Evolutionary conservation across 495 filamentous ascomycete genomes (phyloP).

Genomic region (Rusavskia elegans): DNA sequence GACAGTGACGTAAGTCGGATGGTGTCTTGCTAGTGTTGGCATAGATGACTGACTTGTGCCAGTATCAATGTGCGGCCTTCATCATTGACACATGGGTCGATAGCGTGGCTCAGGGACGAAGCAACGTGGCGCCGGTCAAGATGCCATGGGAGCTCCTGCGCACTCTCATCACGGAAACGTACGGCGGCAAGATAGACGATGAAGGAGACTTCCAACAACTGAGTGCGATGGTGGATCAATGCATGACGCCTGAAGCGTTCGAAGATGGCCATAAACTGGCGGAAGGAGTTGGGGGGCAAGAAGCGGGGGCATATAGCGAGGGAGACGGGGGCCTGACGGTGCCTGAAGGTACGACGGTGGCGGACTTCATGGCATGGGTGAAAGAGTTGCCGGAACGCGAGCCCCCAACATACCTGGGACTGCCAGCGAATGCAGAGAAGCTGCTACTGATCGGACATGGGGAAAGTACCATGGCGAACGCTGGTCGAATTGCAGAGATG

Average conservation of each 20-base stretch:
- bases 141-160: slow-evolving; percentile 97
- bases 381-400: slow-evolving; percentile 84
- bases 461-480: slow-evolving; percentile 65
- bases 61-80: slow-evolving; percentile 95
- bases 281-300: slow-evolving; percentile 32
- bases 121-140: slow-evolving; percentile 82
- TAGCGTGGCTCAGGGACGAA: slow-evolving; percentile 58
- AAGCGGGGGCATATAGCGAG: slow-evolving; percentile 21
- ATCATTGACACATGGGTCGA: slow-evolving; percentile 96
- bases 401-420: slow-evolving; percentile 88
- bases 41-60: slow-evolving; percentile 19
- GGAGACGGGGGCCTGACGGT: slow-evolving; percentile 51
- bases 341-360: slow-evolving; percentile 63
- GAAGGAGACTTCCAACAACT: slow-evolving; percentile 70
- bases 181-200: slow-evolving; percentile 95
- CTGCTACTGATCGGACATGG: slow-evolving; percentile 82
- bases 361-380: slow-evolving; percentile 85
- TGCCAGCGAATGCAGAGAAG: slow-evolving; percentile 96
- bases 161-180: slow-evolving; percentile 80
- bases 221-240: slow-evolving; percentile 48
- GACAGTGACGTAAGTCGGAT: slow-evolving; percentile 78
- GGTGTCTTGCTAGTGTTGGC: neutral
- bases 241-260: slow-evolving; percentile 76
- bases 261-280: slow-evolving; percentile 86
- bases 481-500: slow-evolving; percentile 67